Conservation (phyloP, 2,329 filamentous ascomycete species). For the Aspergillus niger region DNA sequence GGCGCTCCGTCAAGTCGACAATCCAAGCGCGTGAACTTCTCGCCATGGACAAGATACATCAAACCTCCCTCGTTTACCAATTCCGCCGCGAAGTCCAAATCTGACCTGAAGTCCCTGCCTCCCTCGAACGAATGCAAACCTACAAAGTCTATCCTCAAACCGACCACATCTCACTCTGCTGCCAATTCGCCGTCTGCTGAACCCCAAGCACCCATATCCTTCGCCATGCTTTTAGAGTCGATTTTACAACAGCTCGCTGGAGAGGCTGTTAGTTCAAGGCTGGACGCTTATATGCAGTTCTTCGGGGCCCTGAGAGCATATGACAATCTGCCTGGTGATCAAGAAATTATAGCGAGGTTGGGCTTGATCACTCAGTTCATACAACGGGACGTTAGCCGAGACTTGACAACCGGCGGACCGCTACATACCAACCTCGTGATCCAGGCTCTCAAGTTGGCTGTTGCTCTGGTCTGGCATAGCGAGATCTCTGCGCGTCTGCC, state of each 20-base stretch:
- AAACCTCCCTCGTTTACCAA: slow-evolving; percentile 45
- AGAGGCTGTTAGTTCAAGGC: slow-evolving; percentile 67
- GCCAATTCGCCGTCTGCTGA: slow-evolving; percentile 47
- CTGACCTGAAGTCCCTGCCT: slow-evolving; percentile 50
- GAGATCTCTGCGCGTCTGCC: slow-evolving; percentile 70
- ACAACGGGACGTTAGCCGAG: slow-evolving; percentile 72
- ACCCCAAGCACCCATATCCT: slow-evolving; percentile 57
- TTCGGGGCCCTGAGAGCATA: slow-evolving; percentile 76
- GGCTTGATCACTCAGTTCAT: slow-evolving; percentile 77
- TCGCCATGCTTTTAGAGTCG: slow-evolving; percentile 82
- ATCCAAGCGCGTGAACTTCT: slow-evolving; percentile 65
- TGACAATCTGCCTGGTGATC: slow-evolving; percentile 74
- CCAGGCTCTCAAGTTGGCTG: slow-evolving; percentile 75
- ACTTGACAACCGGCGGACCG: slow-evolving; percentile 55
- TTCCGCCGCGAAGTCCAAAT: slow-evolving; percentile 36
- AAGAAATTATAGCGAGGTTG: slow-evolving; percentile 75
- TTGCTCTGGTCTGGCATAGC: slow-evolving; percentile 73
- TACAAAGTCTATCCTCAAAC: slow-evolving; percentile 80
- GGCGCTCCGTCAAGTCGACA: slow-evolving; percentile 40
- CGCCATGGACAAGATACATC: slow-evolving; percentile 58
- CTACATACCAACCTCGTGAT: slow-evolving; percentile 70
- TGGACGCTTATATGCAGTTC: slow-evolving; percentile 86
- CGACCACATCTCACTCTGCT: slow-evolving; percentile 47
- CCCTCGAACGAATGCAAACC: slow-evolving; percentile 56
- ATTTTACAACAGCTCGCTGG: slow-evolving; percentile 78